A percentile compares a stretch with the other conserved stretches of the same genome.
phyloP scores from a whole-genome alignment of 306 rosid species.

The Castanospermum australe region DNA sequence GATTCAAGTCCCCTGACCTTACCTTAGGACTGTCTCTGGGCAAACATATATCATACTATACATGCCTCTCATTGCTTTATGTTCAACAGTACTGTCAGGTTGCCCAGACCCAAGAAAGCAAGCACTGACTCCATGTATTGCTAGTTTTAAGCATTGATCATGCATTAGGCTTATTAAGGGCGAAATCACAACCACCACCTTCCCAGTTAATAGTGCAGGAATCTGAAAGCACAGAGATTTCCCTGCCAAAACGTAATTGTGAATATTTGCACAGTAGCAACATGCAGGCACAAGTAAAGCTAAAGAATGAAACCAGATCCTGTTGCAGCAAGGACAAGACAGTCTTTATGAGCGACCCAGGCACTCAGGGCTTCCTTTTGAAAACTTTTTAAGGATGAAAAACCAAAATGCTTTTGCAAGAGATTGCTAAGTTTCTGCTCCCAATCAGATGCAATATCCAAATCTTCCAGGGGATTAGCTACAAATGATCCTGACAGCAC shows the following conservation, averaged over 20 bases:
- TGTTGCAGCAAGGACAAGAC: slow-evolving; percentile 92
- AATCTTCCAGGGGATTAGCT: slow-evolving; percentile 10
- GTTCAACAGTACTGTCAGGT: slow-evolving; percentile 77
- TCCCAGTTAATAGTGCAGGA: slow-evolving; percentile 88
- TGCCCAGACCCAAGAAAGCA: slow-evolving; percentile 99
- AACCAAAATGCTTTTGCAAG: slow-evolving; percentile 73
- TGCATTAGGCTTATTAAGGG: slow-evolving; percentile 97
- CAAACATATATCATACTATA: slow-evolving; percentile 77
- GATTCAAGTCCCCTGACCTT: slow-evolving; percentile 33
- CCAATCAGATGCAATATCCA: slow-evolving; percentile 49
- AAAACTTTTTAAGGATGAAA: slow-evolving; percentile 59
- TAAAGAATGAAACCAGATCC: slow-evolving; percentile 69
- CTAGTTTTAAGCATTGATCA: slow-evolving; percentile 88
- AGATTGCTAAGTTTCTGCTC: slow-evolving; percentile 45
- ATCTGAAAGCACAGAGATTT: slow-evolving; percentile 93
- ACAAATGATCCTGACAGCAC: slow-evolving; percentile 15
- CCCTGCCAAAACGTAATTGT: slow-evolving; percentile 55
- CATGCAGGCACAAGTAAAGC: background rate
- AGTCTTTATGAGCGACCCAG: slow-evolving; percentile 68
- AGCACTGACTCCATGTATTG: slow-evolving; percentile 70
- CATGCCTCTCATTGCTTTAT: slow-evolving; percentile 85
- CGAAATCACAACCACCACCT: slow-evolving; percentile 93
- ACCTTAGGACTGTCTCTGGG: slow-evolving; percentile 88
- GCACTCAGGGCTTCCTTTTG: slow-evolving; percentile 82
- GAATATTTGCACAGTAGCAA: slow-evolving; percentile 17